Evolutionary conservation across 441 rosid species (phyloP).

Genomic region (Gossypium schwendimanii): DNA sequence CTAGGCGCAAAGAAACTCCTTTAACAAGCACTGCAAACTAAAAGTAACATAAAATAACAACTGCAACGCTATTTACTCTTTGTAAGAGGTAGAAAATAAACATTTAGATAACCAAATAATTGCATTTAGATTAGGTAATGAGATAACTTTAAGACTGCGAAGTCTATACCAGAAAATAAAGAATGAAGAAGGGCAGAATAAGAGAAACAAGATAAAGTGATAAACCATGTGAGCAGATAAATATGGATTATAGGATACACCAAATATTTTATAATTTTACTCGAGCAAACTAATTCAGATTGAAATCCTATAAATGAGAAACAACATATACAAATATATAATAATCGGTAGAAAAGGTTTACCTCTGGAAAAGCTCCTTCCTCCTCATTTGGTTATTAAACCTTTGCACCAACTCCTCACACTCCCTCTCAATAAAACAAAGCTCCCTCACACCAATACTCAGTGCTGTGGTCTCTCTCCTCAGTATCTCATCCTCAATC

Average conservation of each 20-base stretch:
- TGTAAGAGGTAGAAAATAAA: background rate
- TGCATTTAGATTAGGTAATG: background rate
- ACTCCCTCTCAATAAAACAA: slow-evolving; percentile 71
- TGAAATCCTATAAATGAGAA: background rate
- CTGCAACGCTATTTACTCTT: background rate
- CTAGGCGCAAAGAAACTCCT: background rate
- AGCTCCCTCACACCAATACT: slow-evolving; percentile 80
- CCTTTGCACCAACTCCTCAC: slow-evolving; percentile 63
- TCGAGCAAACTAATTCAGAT: background rate
- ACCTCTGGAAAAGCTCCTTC: slow-evolving; percentile 45
- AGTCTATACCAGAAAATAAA: background rate
- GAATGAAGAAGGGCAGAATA: background rate
- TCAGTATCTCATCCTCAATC: slow-evolving; percentile 47
- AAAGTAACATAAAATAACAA: background rate
- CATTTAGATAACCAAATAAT: background rate
- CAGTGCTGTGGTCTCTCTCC: slow-evolving; percentile 55
- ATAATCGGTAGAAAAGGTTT: slow-evolving; percentile 1
- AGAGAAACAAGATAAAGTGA: background rate
- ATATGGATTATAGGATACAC: background rate
- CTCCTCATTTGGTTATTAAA: slow-evolving; percentile 43
- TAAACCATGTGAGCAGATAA: background rate
- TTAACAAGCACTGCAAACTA: background rate
- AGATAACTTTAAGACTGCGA: background rate
- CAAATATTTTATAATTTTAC: background rate
- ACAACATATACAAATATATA: background rate